Conservation (phyloP, 2,329 filamentous ascomycete species). For the Talaromyces sp. region DNA sequence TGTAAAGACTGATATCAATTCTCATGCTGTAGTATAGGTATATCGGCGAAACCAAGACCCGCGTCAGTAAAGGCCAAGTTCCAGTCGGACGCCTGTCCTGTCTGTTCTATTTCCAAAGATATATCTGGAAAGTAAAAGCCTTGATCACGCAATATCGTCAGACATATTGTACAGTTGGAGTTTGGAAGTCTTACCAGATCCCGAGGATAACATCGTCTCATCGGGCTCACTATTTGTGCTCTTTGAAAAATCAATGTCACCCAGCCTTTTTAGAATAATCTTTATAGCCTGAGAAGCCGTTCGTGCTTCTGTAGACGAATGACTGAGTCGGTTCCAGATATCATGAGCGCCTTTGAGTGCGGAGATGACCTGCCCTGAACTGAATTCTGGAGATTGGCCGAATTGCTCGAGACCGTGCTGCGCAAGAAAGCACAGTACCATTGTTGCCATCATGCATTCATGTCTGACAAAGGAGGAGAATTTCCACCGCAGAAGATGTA, state of each 20-base stretch:
- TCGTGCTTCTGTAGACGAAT: background rate
- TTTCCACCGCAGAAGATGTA: background rate
- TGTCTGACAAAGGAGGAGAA: background rate
- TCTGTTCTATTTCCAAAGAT: too few relatives aligned
- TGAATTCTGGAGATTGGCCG: background rate
- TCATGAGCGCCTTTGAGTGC: background rate
- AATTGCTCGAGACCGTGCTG: background rate
- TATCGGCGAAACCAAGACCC: background rate
- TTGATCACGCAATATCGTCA: background rate
- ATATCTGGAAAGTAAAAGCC: background rate
- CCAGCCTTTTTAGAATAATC: background rate
- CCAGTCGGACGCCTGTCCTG: too few relatives aligned
- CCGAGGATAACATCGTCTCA: background rate
- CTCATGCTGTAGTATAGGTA: background rate
- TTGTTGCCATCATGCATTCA: background rate
- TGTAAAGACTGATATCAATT: background rate
- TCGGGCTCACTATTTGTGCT: background rate
- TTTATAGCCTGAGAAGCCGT: background rate
- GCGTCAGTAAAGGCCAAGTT: background rate
- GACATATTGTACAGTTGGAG: background rate
- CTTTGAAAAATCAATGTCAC: background rate
- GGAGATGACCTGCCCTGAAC: background rate
- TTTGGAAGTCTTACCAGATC: background rate
- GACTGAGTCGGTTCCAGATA: background rate
- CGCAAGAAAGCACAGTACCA: background rate